phyloP scores from a whole-genome alignment of 2,329 filamentous ascomycete species.

The Didymella keratinophila region DNA sequence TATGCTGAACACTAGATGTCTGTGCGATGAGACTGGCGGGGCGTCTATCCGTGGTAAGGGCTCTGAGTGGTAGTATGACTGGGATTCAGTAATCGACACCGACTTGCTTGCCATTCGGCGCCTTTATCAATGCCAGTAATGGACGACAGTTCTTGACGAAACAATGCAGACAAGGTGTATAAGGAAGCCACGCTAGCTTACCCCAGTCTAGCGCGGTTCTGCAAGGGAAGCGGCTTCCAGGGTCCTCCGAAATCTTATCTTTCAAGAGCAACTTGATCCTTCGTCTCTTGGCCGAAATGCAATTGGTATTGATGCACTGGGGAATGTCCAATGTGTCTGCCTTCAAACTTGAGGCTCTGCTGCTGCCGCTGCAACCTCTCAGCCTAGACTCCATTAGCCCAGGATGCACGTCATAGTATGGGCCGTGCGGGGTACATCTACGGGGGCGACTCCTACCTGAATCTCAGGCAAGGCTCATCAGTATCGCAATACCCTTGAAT shows the following conservation, averaged over 20 bases:
- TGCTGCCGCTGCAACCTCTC: neutral
- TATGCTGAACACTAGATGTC: neutral
- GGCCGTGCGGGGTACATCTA: slow-evolving; percentile 15
- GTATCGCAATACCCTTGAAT: neutral
- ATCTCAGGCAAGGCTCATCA: slow-evolving; percentile 3
- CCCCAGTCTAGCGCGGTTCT: neutral
- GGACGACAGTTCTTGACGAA: neutral
- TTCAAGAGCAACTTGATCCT: neutral
- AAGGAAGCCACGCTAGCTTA: neutral
- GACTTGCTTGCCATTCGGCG: neutral
- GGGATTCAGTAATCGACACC: neutral
- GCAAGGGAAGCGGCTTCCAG: neutral
- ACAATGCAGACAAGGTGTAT: neutral
- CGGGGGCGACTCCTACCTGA: neutral
- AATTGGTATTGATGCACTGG: neutral
- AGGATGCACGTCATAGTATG: slow-evolving; percentile 11
- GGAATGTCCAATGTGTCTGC: too few species aligned
- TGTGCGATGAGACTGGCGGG: too few species aligned
- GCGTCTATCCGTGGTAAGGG: too few species aligned
- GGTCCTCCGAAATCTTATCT: neutral
- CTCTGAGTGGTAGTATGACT: neutral
- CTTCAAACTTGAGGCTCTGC: neutral
- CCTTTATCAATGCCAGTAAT: neutral
- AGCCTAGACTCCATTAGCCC: slow-evolving; percentile 14
- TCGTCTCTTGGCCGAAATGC: neutral